phyloP scores from a whole-genome alignment of 257 asterid species.

The Primulina tabacum region DNA sequence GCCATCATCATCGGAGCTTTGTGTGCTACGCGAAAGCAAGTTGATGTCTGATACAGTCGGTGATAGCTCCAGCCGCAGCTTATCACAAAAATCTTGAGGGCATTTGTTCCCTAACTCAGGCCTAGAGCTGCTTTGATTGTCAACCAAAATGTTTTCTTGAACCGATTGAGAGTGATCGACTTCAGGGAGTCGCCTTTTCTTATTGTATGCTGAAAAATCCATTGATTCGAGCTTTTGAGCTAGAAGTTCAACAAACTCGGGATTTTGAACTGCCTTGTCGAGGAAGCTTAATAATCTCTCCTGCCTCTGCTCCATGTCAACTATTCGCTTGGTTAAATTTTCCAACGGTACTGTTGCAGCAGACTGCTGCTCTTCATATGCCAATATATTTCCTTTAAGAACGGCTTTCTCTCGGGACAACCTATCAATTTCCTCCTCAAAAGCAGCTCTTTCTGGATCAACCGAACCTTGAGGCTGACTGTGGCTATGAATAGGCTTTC shows the following conservation, averaged over 20 bases:
- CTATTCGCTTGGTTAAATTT: constrained; percentile 51
- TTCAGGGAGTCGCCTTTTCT: constrained; percentile 81
- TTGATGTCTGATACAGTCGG: constrained; percentile 71
- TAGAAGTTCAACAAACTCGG: constrained; percentile 60
- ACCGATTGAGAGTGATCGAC: constrained; percentile 42
- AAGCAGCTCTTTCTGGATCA: constrained; percentile 79
- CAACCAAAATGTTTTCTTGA: constrained; percentile 47
- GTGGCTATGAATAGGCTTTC: constrained; percentile 98
- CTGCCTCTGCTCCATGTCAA: constrained; percentile 71
- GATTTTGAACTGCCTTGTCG: constrained; percentile 61
- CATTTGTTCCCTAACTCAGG: constrained; percentile 43
- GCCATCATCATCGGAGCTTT: constrained; percentile 77
- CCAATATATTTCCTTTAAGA: constrained; percentile 51
- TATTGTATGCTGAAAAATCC: constrained; percentile 74
- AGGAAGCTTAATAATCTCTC: constrained; percentile 50
- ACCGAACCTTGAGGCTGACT: constrained; percentile 74
- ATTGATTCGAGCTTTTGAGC: constrained; percentile 73
- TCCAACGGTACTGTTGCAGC: constrained; percentile 59
- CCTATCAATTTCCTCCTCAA: constrained; percentile 87
- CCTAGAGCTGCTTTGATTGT: constrained; percentile 49
- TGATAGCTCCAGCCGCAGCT: constrained; percentile 76
- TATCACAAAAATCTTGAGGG: constrained; percentile 53
- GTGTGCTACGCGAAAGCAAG: constrained; percentile 71
- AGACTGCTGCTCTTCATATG: constrained; percentile 59
- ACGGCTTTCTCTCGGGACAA: constrained; percentile 63